Conservation (phyloP, 2,329 filamentous ascomycete genomes). For the Stagonosporopsis tanaceti region DNA sequence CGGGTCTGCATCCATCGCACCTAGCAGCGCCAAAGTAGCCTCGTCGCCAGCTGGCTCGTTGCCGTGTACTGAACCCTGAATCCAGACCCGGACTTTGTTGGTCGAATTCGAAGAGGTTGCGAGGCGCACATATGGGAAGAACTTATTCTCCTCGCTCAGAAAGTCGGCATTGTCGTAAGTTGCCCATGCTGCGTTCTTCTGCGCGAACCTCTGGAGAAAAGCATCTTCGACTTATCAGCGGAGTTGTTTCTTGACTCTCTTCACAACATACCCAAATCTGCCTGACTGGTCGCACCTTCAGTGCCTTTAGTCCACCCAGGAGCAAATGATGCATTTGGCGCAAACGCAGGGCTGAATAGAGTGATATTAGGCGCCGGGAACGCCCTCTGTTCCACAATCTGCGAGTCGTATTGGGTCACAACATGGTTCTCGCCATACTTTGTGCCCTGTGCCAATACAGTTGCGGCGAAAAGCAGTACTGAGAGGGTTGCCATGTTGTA, state of each 20-base stretch:
- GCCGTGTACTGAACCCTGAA: slow-evolving; percentile 49
- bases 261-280: slow-evolving; percentile 25
- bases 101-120: slow-evolving; percentile 26
- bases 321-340: slow-evolving; percentile 36
- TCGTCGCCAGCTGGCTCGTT: slow-evolving; percentile 51
- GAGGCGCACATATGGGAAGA: slow-evolving; percentile 44
- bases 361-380: slow-evolving; percentile 45
- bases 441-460: slow-evolving; percentile 29
- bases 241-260: background rate
- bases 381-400: slow-evolving; percentile 43
- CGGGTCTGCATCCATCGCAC: slow-evolving; percentile 45
- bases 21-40: slow-evolving; percentile 45
- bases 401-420: slow-evolving; percentile 35
- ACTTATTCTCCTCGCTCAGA: slow-evolving; percentile 44
- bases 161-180: slow-evolving; percentile 38
- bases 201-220: slow-evolving; percentile 39
- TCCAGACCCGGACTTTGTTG: slow-evolving; percentile 47
- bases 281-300: slow-evolving; percentile 43
- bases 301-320: slow-evolving; percentile 42
- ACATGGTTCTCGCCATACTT: slow-evolving; percentile 47
- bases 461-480: slow-evolving; percentile 23
- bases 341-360: slow-evolving; percentile 44
- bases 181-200: slow-evolving; percentile 45
- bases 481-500: slow-evolving; percentile 15
- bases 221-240: slow-evolving; percentile 26